Evolutionary conservation across 1,284 basidiomycete species (phyloP), one percentile per base, ranked within the genome.

Genomic region (Malassezia vespertilionis): DNA sequence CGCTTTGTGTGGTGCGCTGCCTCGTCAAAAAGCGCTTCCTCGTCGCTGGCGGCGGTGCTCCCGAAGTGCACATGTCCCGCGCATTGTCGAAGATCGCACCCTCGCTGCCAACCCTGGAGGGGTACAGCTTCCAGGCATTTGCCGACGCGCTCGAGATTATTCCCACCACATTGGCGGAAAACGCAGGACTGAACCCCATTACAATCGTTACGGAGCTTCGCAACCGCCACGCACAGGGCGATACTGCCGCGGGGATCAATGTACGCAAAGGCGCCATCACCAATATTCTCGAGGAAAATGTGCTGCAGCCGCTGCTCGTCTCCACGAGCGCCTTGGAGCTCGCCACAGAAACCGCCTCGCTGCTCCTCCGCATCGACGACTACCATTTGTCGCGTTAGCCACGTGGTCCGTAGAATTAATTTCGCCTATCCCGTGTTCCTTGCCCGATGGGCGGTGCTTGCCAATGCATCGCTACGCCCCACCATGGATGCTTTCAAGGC

Each of bases 111-210:
- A 91, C 93, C 43, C 95, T 96, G 84, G 90, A 97, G 74, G 86
- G 90, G 6, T 97, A 97, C 74, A 96, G 93, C 73, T 95, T 91
- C 82, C 86, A 93, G 70, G 90, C 90, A 3, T 99, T 89, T 64
- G 89, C 93, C 28, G 93, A 97, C 69, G 89, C 93, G 5, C 79
- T 99, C 47, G 93, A 97, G 74, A 83, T 97, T 53, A 96, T 99
- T 60, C 93, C 93, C 2, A 95, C 86, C 3, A 99, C 93, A 0
- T 78, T 99, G 8, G 93, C 93, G 9, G 93, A 99, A 75, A 97
- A 99, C 70, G 93, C 93, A 8, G 93, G 93, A 38, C 76, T 99
- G 56, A 95, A 97, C 75, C 89, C 93, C 5, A 96, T 99, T 57
- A 83, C 87, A 12, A 97, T 97, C 64, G 90, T 99, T 43, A 99